These are phyloP conservation scores for Panicum miliaceum DNA, from an alignment of 176 grass and related monocot genomes.

Conservation along the genomic window DNA sequence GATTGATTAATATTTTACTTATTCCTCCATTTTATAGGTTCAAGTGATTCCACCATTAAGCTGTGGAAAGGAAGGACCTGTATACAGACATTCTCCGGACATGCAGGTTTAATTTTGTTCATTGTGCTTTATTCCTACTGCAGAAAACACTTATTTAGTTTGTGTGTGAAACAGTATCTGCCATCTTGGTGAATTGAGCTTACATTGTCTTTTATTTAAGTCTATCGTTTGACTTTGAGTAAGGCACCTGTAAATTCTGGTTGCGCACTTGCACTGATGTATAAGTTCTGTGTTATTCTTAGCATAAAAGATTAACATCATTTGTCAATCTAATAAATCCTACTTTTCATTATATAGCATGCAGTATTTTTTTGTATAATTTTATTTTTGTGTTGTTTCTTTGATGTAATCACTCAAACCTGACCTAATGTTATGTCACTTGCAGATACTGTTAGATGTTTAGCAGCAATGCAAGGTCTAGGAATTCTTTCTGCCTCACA, in stretches of 20 bases:
- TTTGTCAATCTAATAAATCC: not conserved
- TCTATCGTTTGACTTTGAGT: not conserved
- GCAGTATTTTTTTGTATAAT: not conserved
- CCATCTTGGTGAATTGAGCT: slow-evolving; percentile 10
- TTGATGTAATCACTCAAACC: not conserved
- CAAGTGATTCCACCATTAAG: slow-evolving; percentile 92
- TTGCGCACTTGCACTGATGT: not conserved
- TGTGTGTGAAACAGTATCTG: not conserved
- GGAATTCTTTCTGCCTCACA: slow-evolving; percentile 93
- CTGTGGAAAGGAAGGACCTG: slow-evolving; percentile 98
- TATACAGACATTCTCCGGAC: slow-evolving; percentile 89
- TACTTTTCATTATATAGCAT: not conserved
- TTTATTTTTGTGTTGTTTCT: not conserved
- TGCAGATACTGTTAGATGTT: slow-evolving; percentile 87
- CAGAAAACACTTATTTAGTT: not conserved
- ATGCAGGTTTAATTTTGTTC: slow-evolving; percentile 63
- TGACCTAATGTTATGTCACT: slow-evolving; percentile 12
- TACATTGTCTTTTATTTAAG: not conserved
- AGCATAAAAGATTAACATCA: not conserved
- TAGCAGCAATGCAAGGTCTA: slow-evolving; percentile 74
- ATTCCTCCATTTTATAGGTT: slow-evolving; percentile 59
- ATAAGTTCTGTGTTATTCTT: not conserved
- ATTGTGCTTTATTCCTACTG: slow-evolving; percentile 19
- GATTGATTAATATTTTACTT: slow-evolving; percentile 7
- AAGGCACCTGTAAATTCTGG: not conserved